Base-by-base conservation (phyloP, 495 filamentous ascomycete species). In the Immersiella caudata region DNA sequence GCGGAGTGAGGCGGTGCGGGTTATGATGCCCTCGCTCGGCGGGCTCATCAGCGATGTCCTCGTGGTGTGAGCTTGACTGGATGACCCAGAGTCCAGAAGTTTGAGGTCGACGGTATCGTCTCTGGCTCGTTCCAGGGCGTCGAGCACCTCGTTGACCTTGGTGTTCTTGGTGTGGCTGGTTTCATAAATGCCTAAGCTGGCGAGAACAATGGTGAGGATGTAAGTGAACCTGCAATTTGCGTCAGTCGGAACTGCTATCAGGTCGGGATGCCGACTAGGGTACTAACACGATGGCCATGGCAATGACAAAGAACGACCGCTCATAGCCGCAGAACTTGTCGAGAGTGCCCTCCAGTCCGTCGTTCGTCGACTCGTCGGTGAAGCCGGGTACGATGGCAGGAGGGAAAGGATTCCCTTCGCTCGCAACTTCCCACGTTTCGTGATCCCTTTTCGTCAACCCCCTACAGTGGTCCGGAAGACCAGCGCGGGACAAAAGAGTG, bases 281-380 rank as follows among this genome's bases (percentile, higher is more conserved):
- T 14, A 72, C 77, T 4, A 68, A 80, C 76, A 79, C 65, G n/a
- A 81, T 59, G 9, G 50, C 73, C 8, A 71, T 63, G 26, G 75
- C 57, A 54, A 82, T 74, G 50, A 63, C 68, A 52, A 72, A 82
- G 52, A 73, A 80, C 1, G 74, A 66, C 8, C 67, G 75, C 49
- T 80, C 80, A 11, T 78, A 66, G 11, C 67, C 51, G 68, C 79
- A 81, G 60, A 75, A 74, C 35, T 57, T 66, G 70, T 79, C 79
- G 21, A 81, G 74, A 18, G 68, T 58, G 25, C 77, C 79, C 1
- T 62, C 67, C 5, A 62, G 49, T 22, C 62, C 64, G 5, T 8
- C 7, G 24, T 16, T 50, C 40, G 29, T 50, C 40, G 29, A 33
- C 4, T 65, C 67, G 11, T 79, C 60, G 54, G 73, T 75, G 67